A percentile compares a stretch with the other conserved stretches of the same genome.
Evolutionary conservation across 106 monocot genomes (phyloP).

Genomic region (Platanthera guangdongensis): DNA sequence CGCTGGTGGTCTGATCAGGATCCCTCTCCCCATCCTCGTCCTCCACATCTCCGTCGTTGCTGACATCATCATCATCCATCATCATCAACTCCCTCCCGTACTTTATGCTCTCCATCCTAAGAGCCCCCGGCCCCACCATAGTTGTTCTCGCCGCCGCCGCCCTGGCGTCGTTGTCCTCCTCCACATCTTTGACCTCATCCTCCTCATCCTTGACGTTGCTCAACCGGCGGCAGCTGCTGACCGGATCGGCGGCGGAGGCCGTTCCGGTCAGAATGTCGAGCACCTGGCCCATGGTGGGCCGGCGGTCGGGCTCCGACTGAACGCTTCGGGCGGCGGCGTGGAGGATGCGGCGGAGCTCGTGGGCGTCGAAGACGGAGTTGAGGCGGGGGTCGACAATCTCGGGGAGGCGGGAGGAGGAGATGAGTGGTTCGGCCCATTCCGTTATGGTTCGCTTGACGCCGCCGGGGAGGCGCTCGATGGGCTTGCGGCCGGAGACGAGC

Average conservation of each 20-base stretch:
- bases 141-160: background rate
- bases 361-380: slow-evolving; percentile 21
- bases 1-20: background rate
- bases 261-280: background rate
- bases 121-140: background rate
- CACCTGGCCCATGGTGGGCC: slow-evolving; percentile 32
- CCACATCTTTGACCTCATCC: background rate
- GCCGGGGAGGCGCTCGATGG: slow-evolving; percentile 35
- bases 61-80: slow-evolving; percentile 8
- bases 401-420: slow-evolving; percentile 6
- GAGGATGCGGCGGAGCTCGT: slow-evolving; percentile 22
- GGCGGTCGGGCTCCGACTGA: slow-evolving; percentile 26
- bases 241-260: background rate
- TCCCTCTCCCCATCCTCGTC: slow-evolving; percentile 2
- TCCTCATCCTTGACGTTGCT: background rate
- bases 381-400: slow-evolving; percentile 30
- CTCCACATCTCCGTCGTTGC: background rate
- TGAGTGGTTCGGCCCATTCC: slow-evolving; percentile 51
- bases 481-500: slow-evolving; percentile 43
- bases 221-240: background rate
- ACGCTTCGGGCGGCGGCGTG: slow-evolving; percentile 26
- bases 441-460: slow-evolving; percentile 27
- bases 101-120: slow-evolving; percentile 22
- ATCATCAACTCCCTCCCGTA: slow-evolving; percentile 21
- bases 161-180: background rate